Evolutionary conservation across 2,329 filamentous ascomycete species (phyloP).

Genomic region (Ophiosphaerella herpotricha): DNA sequence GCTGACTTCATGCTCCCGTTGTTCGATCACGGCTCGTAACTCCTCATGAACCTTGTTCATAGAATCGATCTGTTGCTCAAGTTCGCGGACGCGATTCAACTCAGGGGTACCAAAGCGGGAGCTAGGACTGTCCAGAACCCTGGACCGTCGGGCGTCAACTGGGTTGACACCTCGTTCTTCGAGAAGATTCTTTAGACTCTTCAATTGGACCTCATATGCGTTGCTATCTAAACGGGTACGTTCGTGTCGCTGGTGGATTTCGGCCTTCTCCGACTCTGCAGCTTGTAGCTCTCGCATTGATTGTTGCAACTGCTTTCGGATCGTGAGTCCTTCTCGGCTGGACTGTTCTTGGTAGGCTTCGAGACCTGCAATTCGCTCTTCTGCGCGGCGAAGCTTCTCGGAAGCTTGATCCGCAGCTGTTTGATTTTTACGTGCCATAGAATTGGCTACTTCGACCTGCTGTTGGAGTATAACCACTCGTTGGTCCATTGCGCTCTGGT

Average conservation of each 20-base stretch:
- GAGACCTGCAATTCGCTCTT: slow-evolving; percentile 94
- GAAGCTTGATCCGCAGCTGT: slow-evolving; percentile 83
- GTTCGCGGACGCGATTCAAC: slow-evolving; percentile 74
- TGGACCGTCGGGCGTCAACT: slow-evolving; percentile 70
- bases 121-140: slow-evolving; percentile 73
- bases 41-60: slow-evolving; percentile 84
- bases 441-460: slow-evolving; percentile 78
- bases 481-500: slow-evolving; percentile 59
- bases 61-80: slow-evolving; percentile 84
- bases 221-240: slow-evolving; percentile 92
- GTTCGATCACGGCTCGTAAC: slow-evolving; percentile 75
- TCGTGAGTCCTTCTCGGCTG: slow-evolving; percentile 86
- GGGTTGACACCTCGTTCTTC: slow-evolving; percentile 86
- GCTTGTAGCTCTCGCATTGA: slow-evolving; percentile 81
- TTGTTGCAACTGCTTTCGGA: slow-evolving; percentile 86
- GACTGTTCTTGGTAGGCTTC: slow-evolving; percentile 98
- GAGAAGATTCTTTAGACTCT: slow-evolving; percentile 89
- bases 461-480: slow-evolving; percentile 75
- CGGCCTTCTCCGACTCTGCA: slow-evolving; percentile 78
- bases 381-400: slow-evolving; percentile 87
- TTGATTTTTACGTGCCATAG: slow-evolving; percentile 84
- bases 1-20: slow-evolving; percentile 85
- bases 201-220: slow-evolving; percentile 88
- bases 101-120: slow-evolving; percentile 79
- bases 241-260: slow-evolving; percentile 80